Percentiles rank a stretch among this genome's conserved stretches.
Conservation (phyloP, 2,329 filamentous ascomycete species). For the Aspergillus quadricinctus region DNA sequence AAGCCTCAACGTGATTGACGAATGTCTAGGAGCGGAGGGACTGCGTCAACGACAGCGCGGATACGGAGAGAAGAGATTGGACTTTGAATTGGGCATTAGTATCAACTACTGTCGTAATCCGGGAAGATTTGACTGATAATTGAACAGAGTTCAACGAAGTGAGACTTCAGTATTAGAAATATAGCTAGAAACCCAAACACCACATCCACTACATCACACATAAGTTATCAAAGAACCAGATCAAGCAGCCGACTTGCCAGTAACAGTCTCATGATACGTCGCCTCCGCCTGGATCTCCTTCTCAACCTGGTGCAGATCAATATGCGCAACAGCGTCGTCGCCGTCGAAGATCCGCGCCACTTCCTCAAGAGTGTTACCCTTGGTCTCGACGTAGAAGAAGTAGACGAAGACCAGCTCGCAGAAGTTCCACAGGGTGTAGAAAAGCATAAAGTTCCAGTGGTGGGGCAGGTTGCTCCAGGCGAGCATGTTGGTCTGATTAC, state of each 20-base stretch:
- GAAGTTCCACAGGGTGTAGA: constrained; percentile 28
- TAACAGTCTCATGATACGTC: neutral
- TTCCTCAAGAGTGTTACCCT: constrained; percentile 66
- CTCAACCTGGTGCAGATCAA: constrained; percentile 48
- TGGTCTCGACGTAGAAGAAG: constrained; percentile 56
- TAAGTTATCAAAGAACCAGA: neutral
- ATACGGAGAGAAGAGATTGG: no score
- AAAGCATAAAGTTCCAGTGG: constrained; percentile 22
- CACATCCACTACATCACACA: neutral
- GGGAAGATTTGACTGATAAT: no score
- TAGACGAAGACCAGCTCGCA: constrained; percentile 30
- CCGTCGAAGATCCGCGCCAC: constrained; percentile 68
- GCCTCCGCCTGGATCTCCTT: constrained; percentile 10
- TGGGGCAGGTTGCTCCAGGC: constrained; percentile 19
- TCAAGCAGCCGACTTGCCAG: neutral
- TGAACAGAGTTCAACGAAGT: no score
- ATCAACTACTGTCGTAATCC: no score
- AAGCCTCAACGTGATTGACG: no score
- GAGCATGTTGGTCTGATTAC: constrained; percentile 29
- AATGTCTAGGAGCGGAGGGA: no score
- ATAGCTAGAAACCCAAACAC: neutral
- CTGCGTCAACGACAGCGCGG: no score
- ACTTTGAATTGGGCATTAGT: no score
- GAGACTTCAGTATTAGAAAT: neutral
- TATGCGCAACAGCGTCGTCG: constrained; percentile 50